Percentiles rank a stretch among this genome's conserved stretches.
phyloP scores from a whole-genome alignment of 768 basidiomycete species.

The Xerocomellus amylosporus region DNA sequence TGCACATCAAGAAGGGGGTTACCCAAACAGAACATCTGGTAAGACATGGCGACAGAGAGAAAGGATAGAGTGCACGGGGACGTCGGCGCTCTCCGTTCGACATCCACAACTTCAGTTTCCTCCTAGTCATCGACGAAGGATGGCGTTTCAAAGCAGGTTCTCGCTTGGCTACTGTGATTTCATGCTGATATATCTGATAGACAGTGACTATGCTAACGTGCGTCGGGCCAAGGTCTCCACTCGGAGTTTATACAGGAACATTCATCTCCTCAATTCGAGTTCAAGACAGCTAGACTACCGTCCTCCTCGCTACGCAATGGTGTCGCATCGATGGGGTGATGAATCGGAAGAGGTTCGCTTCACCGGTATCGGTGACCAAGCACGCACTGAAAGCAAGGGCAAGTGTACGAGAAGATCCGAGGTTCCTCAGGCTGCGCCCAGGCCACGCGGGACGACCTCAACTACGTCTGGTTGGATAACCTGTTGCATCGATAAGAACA shows the following conservation, averaged over 20 bases:
- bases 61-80: conserved; percentile 1
- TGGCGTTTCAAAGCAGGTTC: no score
- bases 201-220: no score
- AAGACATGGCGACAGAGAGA: conserved; percentile 43
- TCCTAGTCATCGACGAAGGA: no score
- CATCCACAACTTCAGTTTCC: no score
- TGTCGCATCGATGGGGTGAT: conserved; percentile 28
- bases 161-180: no score
- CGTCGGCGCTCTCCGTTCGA: conserved; percentile 3
- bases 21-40: conserved; percentile 83
- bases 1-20: conserved; percentile 98
- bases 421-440: conserved; percentile 10
- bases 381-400: conserved; percentile 6
- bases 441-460: conserved; percentile 13
- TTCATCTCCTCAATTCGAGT: conserved; percentile 24
- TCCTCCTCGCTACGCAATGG: conserved; percentile 19
- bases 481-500: conserved; percentile 31
- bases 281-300: conserved; percentile 12
- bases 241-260: conserved; percentile 3
- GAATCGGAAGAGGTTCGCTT: conserved; percentile 23
- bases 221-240: no score
- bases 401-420: conserved; percentile 21
- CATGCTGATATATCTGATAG: no score
- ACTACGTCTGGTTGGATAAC: conserved; percentile 33
- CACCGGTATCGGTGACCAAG: conserved; percentile 20